phyloP scores from a whole-genome alignment of 2,329 filamentous ascomycete species.

The Epichloe elymi region DNA sequence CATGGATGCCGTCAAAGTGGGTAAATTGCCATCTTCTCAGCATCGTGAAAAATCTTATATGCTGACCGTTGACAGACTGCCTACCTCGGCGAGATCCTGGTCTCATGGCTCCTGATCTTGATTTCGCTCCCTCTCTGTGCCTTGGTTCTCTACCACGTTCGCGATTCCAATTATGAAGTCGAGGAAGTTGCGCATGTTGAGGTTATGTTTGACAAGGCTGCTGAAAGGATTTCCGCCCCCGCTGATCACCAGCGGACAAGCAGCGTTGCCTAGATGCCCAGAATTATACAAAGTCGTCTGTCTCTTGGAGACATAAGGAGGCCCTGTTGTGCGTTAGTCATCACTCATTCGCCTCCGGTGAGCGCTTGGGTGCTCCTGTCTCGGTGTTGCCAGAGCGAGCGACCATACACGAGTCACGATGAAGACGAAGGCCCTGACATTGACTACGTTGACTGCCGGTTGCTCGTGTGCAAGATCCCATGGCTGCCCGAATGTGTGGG shows the following conservation, averaged over 20 bases:
- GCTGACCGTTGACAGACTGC: not conserved
- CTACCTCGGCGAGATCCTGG: constrained; percentile 4
- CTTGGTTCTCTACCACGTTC: constrained; percentile 2
- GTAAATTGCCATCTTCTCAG: not conserved
- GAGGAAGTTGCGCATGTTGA: not conserved
- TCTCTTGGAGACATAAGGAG: no score
- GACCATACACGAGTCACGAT: no score
- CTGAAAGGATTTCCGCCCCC: not conserved
- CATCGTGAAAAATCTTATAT: not conserved
- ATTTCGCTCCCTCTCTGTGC: constrained; percentile 3
- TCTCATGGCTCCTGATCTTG: constrained; percentile 3
- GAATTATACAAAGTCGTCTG: no score
- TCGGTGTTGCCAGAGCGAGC: no score
- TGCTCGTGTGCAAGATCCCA: no score
- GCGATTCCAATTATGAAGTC: constrained; percentile 2
- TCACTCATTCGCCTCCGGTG: no score
- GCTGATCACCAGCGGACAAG: not conserved
- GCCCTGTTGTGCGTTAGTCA: no score
- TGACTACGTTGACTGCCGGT: no score
- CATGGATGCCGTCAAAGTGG: constrained; percentile 20
- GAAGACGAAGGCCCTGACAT: no score
- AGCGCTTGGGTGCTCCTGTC: no score
- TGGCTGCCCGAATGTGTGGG: no score
- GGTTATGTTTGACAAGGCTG: not conserved
- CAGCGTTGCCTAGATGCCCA: not conserved